These are phyloP conservation scores for Lepidium aucheri DNA, from an alignment of 345 rosid genomes.

Conservation along the genomic window DNA sequence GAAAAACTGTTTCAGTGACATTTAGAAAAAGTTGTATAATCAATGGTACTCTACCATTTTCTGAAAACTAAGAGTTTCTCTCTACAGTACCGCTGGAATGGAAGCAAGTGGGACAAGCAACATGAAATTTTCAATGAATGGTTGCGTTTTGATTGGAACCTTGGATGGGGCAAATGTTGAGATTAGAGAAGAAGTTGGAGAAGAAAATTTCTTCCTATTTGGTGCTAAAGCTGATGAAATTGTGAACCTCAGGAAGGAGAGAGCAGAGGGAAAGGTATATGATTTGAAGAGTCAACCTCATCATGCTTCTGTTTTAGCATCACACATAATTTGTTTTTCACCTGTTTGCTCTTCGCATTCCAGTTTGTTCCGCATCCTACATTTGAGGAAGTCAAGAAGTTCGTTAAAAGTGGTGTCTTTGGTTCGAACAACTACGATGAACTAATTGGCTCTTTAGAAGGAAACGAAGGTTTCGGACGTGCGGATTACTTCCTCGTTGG, in stretches of 20 bases:
- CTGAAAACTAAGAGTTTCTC: background rate
- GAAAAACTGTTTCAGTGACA: background rate
- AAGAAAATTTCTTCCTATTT: conserved; percentile 74
- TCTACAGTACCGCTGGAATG: conserved; percentile 80
- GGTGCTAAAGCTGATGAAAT: conserved; percentile 75
- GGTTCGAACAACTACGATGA: conserved; percentile 55
- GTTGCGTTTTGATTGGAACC: conserved; percentile 72
- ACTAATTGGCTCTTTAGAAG: conserved; percentile 69
- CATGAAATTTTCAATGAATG: conserved; percentile 90
- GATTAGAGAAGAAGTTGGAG: conserved; percentile 76
- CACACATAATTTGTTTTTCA: background rate
- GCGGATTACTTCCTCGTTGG: conserved; percentile 88
- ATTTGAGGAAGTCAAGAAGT: conserved; percentile 74
- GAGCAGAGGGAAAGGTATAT: conserved; percentile 65
- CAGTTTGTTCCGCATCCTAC: conserved; percentile 66
- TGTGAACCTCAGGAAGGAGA: conserved; percentile 57
- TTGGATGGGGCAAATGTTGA: conserved; percentile 87
- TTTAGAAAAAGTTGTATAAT: background rate
- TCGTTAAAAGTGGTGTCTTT: conserved; percentile 53
- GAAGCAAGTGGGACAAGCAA: conserved; percentile 96
- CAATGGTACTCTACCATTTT: background rate
- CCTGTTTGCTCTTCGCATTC: background rate
- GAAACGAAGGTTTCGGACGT: conserved; percentile 69
- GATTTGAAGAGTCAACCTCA: background rate
- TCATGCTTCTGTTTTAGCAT: background rate